Base-by-base conservation (phyloP, 257 asterid genomes). In the Solanum acaule region DNA sequence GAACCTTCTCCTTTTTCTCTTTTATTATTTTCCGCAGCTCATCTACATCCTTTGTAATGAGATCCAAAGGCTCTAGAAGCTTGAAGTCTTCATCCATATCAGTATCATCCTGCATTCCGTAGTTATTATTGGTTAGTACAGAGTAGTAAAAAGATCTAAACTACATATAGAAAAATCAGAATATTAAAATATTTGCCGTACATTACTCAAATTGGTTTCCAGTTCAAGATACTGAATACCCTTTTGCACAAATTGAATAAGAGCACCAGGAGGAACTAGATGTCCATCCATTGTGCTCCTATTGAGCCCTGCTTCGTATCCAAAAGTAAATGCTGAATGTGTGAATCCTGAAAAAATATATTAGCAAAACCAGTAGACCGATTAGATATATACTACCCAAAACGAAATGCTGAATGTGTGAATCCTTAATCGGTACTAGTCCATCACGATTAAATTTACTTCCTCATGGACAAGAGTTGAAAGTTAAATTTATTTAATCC, bases 221-320 rank as follows among this genome's bases (percentile, higher is more conserved):
- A 96, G 91, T 90, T 96, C 99, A 85, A 95, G 63, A 90, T 93
- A 96, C 86, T 94, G 98, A 92, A 95, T 94, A 89, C 98, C 99
- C 90, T 96, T 96, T 89, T 96, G 99, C 85, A 96, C 92, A 89
- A 94, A 94, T 37, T 94, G 95, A 71, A 95, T 92, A 65, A 96
- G 98, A 87, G 97, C 98, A 86, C 98, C 98, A 2, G 98, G 98
- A 22, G 99, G 99, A 90, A 96, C 98, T 90, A 94, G 93, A 90
- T 94, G 94, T 22, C 93, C 98, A 88, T 96, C 95, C 27, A 96
- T 94, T 68, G 91, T 90, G 91, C 94, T 92, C 87, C 93, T 96
- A 79, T 89, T 87, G 86, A 95, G 89, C 88, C 96, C 98, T 15
- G 98, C 98, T 92, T 96, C 99, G 88, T 88, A 95, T 89, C 99